A percentile compares a stretch with the other conserved stretches of the same genome.
Evolutionary conservation across 2,329 filamentous ascomycete genomes (phyloP).

Genomic region (Knufia fluminis): DNA sequence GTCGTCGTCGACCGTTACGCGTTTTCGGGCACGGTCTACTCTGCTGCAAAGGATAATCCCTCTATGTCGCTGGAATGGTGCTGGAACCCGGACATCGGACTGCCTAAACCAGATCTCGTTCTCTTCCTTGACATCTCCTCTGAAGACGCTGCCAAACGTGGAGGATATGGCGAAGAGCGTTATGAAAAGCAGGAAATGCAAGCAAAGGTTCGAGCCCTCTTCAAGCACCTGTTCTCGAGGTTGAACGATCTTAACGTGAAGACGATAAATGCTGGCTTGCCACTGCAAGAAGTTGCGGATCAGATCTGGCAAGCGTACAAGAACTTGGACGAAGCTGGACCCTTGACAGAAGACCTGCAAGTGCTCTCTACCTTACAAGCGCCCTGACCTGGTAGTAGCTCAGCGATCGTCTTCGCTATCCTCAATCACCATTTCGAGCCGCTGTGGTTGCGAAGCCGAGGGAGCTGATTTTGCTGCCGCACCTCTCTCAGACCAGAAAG

Average conservation of each 20-base stretch:
- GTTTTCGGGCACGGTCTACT: conserved; percentile 89
- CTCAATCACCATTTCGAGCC: conserved; percentile 40
- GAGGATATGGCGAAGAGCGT: conserved; percentile 80
- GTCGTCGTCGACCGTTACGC: conserved; percentile 90
- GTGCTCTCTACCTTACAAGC: conserved; percentile 25
- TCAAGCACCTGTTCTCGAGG: conserved; percentile 44
- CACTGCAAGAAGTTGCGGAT: conserved; percentile 43
- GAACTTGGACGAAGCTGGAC: conserved; percentile 6
- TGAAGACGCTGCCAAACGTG: conserved; percentile 60
- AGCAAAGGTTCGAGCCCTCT: conserved; percentile 63
- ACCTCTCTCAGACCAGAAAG: conserved; percentile 11
- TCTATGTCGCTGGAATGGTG: conserved; percentile 68
- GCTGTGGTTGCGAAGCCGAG: conserved; percentile 8
- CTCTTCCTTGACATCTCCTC: conserved; percentile 78
- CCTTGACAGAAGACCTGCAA: conserved; percentile 26
- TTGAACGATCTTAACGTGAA: conserved; percentile 43
- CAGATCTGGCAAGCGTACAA: conserved; percentile 26
- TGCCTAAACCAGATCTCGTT: conserved; percentile 79
- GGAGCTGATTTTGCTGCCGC: background rate
- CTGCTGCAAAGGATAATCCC: conserved; percentile 72
- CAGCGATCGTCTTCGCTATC: conserved; percentile 45
- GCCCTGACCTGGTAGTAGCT: background rate
- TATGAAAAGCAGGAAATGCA: conserved; percentile 86
- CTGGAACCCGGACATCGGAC: conserved; percentile 69
- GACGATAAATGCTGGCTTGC: conserved; percentile 45